phyloP scores from a whole-genome alignment of 2,329 filamentous ascomycete genomes.

The Arthroderma sp. region DNA sequence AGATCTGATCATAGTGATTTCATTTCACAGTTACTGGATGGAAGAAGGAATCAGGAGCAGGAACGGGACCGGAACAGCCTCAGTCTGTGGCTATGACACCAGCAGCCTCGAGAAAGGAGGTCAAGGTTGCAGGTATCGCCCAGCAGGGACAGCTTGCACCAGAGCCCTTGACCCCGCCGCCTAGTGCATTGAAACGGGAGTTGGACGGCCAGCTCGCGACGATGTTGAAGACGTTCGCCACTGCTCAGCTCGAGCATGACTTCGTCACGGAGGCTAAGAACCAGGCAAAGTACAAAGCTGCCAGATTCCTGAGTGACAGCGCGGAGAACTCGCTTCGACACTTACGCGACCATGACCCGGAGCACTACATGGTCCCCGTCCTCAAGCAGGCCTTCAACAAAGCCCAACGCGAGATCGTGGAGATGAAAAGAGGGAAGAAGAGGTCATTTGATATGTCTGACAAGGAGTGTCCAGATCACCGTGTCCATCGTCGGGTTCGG shows the following conservation, averaged over 20 bases:
- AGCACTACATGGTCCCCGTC: slow-evolving; percentile 24
- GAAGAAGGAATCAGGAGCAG: background rate
- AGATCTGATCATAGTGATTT: background rate
- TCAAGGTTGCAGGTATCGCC: too few species aligned
- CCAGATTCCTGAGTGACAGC: slow-evolving; percentile 34
- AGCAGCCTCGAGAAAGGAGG: background rate
- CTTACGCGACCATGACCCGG: slow-evolving; percentile 18
- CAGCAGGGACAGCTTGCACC: background rate
- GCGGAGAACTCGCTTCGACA: slow-evolving; percentile 32
- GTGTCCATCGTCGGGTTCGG: background rate
- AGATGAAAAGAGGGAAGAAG: slow-evolving; percentile 19
- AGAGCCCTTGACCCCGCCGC: background rate
- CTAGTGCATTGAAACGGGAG: background rate
- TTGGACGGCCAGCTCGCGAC: background rate
- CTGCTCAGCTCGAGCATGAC: slow-evolving; percentile 29
- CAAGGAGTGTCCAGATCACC: background rate
- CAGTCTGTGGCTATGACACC: background rate
- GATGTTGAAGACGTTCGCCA: slow-evolving; percentile 22
- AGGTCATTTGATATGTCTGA: slow-evolving; percentile 6
- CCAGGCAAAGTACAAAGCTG: slow-evolving; percentile 18
- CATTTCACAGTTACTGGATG: slow-evolving; percentile 2
- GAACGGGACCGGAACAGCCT: background rate
- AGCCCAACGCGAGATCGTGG: slow-evolving; percentile 17
- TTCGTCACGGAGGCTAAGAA: slow-evolving; percentile 18
- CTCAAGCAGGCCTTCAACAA: slow-evolving; percentile 24